Evolutionary conservation across 2,329 filamentous ascomycete species (phyloP).

Genomic region (Ophiostoma perfectum): DNA sequence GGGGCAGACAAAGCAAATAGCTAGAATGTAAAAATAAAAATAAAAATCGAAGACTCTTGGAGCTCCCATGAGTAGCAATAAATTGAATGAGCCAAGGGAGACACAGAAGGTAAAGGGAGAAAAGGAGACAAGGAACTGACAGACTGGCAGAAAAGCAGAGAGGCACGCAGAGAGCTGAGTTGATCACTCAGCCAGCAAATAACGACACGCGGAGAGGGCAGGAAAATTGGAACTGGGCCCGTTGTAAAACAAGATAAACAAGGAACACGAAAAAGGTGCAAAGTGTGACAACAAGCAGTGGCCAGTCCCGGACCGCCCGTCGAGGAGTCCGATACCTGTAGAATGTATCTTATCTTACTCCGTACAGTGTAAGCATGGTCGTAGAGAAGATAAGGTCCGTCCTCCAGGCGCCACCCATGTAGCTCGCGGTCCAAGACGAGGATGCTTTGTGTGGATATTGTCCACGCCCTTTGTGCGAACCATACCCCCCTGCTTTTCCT

Average conservation of each 20-base stretch:
- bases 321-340: constrained; percentile 7
- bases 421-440: neutral
- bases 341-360: neutral
- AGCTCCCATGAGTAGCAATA: neutral
- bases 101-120: neutral
- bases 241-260: constrained; percentile 16
- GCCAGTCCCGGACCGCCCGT: constrained; percentile 12
- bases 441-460: constrained; percentile 9
- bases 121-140: neutral
- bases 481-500: neutral
- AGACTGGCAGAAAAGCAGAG: neutral
- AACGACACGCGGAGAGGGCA: neutral
- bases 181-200: neutral
- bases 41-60: too few species aligned
- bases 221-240: constrained; percentile 11
- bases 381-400: constrained; percentile 2
- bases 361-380: neutral
- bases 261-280: neutral
- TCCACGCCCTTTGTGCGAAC: constrained; percentile 4
- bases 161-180: neutral
- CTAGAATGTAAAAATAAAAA: neutral
- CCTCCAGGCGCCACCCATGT: neutral
- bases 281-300: neutral
- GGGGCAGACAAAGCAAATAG: neutral
- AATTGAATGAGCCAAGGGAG: neutral